phyloP scores from a whole-genome alignment of 179 eudicot genomes.

The Spergularia azorica region DNA sequence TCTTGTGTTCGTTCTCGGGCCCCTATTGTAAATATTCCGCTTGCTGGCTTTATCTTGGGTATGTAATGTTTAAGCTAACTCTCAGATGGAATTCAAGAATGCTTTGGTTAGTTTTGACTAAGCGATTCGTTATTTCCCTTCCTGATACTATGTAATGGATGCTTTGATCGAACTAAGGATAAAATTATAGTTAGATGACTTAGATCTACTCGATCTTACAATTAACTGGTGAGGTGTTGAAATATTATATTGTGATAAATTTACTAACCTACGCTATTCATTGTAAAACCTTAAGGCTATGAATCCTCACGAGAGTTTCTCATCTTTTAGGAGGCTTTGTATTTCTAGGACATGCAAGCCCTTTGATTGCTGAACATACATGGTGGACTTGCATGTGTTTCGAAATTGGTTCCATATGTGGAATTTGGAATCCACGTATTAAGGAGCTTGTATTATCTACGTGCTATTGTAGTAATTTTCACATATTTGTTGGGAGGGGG shows the following conservation, averaged over 20 bases:
- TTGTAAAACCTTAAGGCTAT: too few relatives aligned
- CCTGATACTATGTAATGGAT: neutral
- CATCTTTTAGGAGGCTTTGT: neutral
- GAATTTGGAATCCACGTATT: neutral
- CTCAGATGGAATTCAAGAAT: neutral
- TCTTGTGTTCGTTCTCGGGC: conserved; percentile 29
- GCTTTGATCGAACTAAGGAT: neutral
- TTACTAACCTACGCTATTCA: too few relatives aligned
- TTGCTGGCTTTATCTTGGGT: conserved; percentile 90
- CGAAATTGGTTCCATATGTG: neutral
- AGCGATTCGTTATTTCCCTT: conserved; percentile 6
- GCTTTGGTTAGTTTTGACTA: neutral
- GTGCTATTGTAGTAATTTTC: neutral
- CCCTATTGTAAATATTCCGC: conserved; percentile 47
- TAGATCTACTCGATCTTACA: too few relatives aligned
- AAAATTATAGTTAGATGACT: neutral
- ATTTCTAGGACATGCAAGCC: neutral
- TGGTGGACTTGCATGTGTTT: neutral
- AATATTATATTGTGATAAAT: too few relatives aligned
- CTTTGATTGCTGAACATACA: neutral
- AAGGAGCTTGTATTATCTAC: neutral
- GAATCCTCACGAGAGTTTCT: neutral
- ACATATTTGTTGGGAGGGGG: neutral
- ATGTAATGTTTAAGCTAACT: conserved; percentile 19
- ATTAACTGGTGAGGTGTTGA: too few relatives aligned